Evolutionary conservation across 768 basidiomycete species (phyloP).

Genomic region (Lactarius sp.): DNA sequence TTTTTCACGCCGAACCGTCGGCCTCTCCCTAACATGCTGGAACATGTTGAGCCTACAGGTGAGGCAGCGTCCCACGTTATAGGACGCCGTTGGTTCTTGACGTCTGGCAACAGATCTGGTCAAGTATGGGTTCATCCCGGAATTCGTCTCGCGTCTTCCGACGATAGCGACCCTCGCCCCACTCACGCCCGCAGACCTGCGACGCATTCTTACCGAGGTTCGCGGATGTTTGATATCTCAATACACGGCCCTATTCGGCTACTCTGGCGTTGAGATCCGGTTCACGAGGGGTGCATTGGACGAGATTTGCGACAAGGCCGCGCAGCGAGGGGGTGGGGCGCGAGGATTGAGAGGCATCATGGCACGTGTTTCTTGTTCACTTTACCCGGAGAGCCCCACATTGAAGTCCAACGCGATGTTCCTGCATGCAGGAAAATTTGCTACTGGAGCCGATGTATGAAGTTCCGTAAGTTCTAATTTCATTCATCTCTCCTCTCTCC

Average conservation of each 20-base stretch:
- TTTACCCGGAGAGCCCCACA: background rate
- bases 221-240: constrained; percentile 88
- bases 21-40: constrained; percentile 49
- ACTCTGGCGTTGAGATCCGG: constrained; percentile 78
- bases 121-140: constrained; percentile 92
- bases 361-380: constrained; percentile 39
- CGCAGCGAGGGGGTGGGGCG: constrained; percentile 83
- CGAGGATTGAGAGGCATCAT: constrained; percentile 86
- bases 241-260: constrained; percentile 77
- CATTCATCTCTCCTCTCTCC: constrained; percentile 4
- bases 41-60: constrained; percentile 70
- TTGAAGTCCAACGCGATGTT: constrained; percentile 1
- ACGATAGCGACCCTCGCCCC: constrained; percentile 82
- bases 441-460: constrained; percentile 92
- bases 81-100: background rate
- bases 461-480: constrained; percentile 62
- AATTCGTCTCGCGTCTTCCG: constrained; percentile 91
- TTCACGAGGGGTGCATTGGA: constrained; percentile 80
- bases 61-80: constrained; percentile 18
- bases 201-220: constrained; percentile 89
- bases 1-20: constrained; percentile 78
- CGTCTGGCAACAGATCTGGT: constrained; percentile 56
- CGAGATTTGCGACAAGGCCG: constrained; percentile 75
- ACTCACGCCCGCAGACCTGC: constrained; percentile 73
- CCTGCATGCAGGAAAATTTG: constrained; percentile 60